These are phyloP conservation scores for Sugiyamaella qingdaonensis DNA, from an alignment of 805 yeast genomes.

Conservation along the genomic window DNA sequence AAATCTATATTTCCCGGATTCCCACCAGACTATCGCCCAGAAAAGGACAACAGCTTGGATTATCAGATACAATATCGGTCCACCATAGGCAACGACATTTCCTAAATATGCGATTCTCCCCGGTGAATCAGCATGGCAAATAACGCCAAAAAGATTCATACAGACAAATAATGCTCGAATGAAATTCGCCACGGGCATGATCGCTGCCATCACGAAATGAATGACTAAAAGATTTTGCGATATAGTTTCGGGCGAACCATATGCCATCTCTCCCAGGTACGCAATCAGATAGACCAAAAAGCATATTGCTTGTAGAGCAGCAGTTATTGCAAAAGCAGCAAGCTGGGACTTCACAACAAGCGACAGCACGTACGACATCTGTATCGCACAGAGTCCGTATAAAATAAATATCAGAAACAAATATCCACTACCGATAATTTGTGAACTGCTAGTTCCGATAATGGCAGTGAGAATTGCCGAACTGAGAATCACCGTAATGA, in stretches of 20 bases:
- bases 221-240: constrained; percentile 23
- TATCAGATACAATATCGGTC: constrained; percentile 32
- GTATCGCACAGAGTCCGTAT: constrained; percentile 30
- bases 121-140: constrained; percentile 25
- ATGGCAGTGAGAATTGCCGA: constrained; percentile 28
- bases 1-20: constrained; percentile 31
- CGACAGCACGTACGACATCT: constrained; percentile 30
- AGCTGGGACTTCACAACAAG: constrained; percentile 31
- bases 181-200: constrained; percentile 30
- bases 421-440: constrained; percentile 30
- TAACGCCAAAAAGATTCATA: constrained; percentile 32
- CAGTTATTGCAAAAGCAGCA: constrained; percentile 38
- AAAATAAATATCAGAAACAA: constrained; percentile 31
- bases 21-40: constrained; percentile 31
- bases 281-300: constrained; percentile 33
- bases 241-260: constrained; percentile 28
- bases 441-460: constrained; percentile 25
- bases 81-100: constrained; percentile 32
- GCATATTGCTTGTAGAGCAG: constrained; percentile 32
- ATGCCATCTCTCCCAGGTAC: constrained; percentile 29
- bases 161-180: constrained; percentile 30
- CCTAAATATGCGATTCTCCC: constrained; percentile 28
- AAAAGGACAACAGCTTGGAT: constrained; percentile 26
- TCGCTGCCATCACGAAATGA: constrained; percentile 30
- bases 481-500: constrained; percentile 22